Evolutionary conservation across 2,329 filamentous ascomycete genomes (phyloP).

Genomic region (Zymoseptoria pseudotritici): DNA sequence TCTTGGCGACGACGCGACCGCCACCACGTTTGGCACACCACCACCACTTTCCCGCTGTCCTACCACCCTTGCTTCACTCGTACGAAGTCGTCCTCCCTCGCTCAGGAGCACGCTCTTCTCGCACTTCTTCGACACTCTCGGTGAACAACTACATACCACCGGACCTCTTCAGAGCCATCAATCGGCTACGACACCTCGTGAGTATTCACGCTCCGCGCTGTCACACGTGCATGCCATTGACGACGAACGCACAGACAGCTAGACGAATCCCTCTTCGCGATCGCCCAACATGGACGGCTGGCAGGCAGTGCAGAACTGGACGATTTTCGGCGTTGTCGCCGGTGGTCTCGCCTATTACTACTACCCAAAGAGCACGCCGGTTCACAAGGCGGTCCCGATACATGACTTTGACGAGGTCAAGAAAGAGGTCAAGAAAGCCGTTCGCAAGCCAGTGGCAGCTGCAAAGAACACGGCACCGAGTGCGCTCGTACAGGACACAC

Average conservation of each 20-base stretch:
- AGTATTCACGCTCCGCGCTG: neutral
- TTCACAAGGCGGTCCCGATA: neutral
- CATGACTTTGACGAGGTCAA: slow-evolving; percentile 11
- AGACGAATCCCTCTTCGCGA: neutral
- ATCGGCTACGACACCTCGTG: neutral
- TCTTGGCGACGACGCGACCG: neutral
- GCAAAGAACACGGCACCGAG: neutral
- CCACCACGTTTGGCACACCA: neutral
- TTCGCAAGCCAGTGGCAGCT: slow-evolving; percentile 3
- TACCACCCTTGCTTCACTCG: neutral
- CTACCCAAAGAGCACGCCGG: neutral
- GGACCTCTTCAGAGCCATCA: neutral
- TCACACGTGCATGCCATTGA: neutral
- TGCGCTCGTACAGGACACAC: neutral
- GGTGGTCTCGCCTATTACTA: slow-evolving; percentile 8
- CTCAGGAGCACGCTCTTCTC: neutral
- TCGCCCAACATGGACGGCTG: slow-evolving; percentile 3
- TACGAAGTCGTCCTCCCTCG: neutral
- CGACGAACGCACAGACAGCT: neutral
- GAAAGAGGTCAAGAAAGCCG: slow-evolving; percentile 12
- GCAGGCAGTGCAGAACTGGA: slow-evolving; percentile 7
- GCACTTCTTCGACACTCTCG: neutral
- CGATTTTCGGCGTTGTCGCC: slow-evolving; percentile 1
- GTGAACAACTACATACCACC: neutral
- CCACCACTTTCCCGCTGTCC: neutral